Percentiles rank a stretch among this genome's conserved stretches.
phyloP scores from a whole-genome alignment of 2,329 filamentous ascomycete genomes.

The Cladosporium colombiae region DNA sequence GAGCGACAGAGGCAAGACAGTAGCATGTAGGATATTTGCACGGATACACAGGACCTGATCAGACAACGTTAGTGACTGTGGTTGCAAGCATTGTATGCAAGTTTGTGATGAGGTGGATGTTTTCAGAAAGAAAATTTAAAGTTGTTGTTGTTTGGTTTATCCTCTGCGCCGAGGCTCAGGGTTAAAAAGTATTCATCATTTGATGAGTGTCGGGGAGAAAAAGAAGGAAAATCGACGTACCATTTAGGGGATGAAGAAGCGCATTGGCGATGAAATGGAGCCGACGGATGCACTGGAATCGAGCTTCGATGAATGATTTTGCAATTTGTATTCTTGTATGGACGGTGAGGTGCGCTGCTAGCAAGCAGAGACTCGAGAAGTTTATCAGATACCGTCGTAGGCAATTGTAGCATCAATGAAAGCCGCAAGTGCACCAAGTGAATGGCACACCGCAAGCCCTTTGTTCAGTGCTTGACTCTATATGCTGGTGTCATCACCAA shows the following conservation, averaged over 20 bases:
- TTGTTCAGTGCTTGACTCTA: conserved; percentile 98
- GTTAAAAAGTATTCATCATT: conserved; percentile 17
- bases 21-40: not conserved
- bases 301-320: not conserved
- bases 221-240: not conserved
- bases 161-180: conserved; percentile 14
- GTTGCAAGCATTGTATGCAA: not conserved
- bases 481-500: conserved; percentile 85
- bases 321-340: conserved; percentile 4
- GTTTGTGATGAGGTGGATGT: not conserved
- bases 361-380: conserved; percentile 24
- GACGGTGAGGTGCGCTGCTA: conserved; percentile 10
- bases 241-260: not conserved
- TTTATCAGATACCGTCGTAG: conserved; percentile 52
- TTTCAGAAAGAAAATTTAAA: conserved; percentile 15
- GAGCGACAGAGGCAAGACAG: not conserved
- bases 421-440: conserved; percentile 43
- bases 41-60: not conserved
- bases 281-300: not conserved
- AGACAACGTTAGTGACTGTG: conserved; percentile 1
- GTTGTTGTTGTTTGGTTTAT: conserved; percentile 18
- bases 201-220: not conserved
- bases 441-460: conserved; percentile 46
- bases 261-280: not conserved
- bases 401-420: conserved; percentile 41